Conservation (phyloP, 345 rosid species). For the Nephelium lappaceum region DNA sequence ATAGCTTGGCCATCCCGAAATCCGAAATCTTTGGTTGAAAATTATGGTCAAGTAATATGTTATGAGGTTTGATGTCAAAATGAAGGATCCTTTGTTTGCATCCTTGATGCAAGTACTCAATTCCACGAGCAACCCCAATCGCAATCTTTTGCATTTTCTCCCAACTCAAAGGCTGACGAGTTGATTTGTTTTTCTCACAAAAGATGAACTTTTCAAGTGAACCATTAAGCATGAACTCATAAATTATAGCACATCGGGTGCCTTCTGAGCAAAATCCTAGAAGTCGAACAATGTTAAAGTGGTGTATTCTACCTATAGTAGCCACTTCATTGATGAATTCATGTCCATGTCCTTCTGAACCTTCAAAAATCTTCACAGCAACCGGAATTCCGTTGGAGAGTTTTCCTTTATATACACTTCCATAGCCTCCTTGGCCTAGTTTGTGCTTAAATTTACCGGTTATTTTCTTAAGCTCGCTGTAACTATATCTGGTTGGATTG, state of each 20-base stretch:
- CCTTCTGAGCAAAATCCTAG: constrained; percentile 3
- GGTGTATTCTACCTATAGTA: background rate
- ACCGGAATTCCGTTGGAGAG: constrained; percentile 1
- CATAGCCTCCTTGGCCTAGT: constrained; percentile 4
- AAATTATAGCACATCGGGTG: background rate
- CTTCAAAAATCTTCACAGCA: background rate
- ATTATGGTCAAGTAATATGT: background rate
- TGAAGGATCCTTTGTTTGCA: background rate
- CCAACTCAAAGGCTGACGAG: background rate
- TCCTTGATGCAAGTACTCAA: background rate
- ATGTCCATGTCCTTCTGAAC: background rate
- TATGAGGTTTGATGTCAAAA: constrained; percentile 3
- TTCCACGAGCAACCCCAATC: background rate
- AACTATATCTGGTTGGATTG: constrained; percentile 1
- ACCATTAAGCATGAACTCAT: background rate
- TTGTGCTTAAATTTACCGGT: background rate
- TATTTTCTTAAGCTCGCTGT: background rate
- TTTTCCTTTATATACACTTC: constrained; percentile 8
- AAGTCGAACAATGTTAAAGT: background rate
- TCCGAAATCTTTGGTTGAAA: background rate
- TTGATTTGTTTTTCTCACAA: background rate
- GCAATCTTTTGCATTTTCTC: background rate
- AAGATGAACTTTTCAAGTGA: background rate
- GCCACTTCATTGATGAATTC: constrained; percentile 7
- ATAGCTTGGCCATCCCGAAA: constrained; percentile 1